Percentiles rank a stretch among this genome's conserved stretches.
Evolutionary conservation across 306 rosid genomes (phyloP).

Genomic region (Sphenostylis stenocarpa): DNA sequence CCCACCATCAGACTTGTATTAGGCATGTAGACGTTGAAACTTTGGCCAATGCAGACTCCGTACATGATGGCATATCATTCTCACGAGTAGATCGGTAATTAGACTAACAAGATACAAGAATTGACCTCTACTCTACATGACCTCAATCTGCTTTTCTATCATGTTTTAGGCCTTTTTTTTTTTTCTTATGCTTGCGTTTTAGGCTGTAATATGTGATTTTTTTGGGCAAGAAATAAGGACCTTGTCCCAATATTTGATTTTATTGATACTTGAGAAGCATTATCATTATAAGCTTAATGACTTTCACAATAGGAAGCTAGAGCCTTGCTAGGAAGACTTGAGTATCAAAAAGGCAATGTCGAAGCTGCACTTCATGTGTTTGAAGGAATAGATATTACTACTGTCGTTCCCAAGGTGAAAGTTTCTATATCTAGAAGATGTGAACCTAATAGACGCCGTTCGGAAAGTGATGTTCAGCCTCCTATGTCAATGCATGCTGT

Average conservation of each 20-base stretch:
- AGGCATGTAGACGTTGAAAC: not conserved
- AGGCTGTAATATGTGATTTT: not conserved
- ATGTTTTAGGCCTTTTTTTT: not conserved
- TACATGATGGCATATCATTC: not conserved
- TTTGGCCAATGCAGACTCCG: not conserved
- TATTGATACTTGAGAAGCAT: not conserved
- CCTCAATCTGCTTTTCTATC: not conserved
- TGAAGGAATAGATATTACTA: conserved; percentile 86
- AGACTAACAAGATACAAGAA: not conserved
- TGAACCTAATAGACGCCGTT: conserved; percentile 52
- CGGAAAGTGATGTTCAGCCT: conserved; percentile 59
- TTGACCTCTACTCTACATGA: not conserved
- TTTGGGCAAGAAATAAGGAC: not conserved
- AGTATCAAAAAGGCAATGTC: conserved; percentile 80
- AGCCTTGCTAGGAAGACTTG: conserved; percentile 91
- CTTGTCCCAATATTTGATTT: conserved; percentile 24
- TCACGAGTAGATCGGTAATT: not conserved
- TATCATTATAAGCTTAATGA: conserved; percentile 21
- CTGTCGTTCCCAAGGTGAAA: conserved; percentile 72
- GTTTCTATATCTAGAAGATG: conserved; percentile 64
- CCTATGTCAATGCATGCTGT: conserved; percentile 89
- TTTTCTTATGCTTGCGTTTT: not conserved
- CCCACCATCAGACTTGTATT: not conserved
- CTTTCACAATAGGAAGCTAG: conserved; percentile 75
- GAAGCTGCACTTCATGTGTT: conserved; percentile 96